Conservation (phyloP, 2,329 filamentous ascomycete species). For the Aureobasidium namibiae region DNA sequence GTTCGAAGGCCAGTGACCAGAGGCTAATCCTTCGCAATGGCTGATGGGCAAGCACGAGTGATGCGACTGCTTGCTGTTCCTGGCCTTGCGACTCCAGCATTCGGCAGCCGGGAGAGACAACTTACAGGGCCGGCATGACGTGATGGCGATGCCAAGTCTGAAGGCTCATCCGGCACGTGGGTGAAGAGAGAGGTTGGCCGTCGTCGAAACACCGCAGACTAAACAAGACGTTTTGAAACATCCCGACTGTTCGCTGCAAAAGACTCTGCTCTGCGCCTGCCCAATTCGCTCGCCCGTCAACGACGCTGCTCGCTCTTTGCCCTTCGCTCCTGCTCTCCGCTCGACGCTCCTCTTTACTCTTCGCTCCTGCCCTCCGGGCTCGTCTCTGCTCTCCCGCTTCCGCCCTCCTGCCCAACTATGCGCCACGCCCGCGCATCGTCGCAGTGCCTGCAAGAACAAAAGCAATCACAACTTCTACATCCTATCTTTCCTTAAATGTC, state of each 20-base stretch:
- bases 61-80: not conserved
- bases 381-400: not conserved
- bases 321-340: not conserved
- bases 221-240: not conserved
- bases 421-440: constrained; percentile 11
- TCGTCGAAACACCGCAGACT: not conserved
- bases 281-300: not conserved
- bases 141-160: not conserved
- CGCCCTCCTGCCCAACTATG: constrained; percentile 11
- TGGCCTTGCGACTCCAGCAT: not conserved
- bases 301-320: not conserved
- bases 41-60: not conserved
- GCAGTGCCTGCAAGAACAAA: not conserved
- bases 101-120: not conserved
- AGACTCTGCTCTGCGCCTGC: not conserved
- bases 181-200: not conserved
- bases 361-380: not conserved
- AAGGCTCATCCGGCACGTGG: not conserved
- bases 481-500: constrained; percentile 20
- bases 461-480: not conserved
- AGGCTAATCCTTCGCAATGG: not conserved
- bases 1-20: not conserved
- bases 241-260: not conserved
- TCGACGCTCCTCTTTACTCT: not conserved
- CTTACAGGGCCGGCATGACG: not conserved